A percentile compares a stretch with the other conserved stretches of the same genome.
Evolutionary conservation across 2,329 filamentous ascomycete genomes (phyloP).

Genomic region (Aspergillus proliferans): DNA sequence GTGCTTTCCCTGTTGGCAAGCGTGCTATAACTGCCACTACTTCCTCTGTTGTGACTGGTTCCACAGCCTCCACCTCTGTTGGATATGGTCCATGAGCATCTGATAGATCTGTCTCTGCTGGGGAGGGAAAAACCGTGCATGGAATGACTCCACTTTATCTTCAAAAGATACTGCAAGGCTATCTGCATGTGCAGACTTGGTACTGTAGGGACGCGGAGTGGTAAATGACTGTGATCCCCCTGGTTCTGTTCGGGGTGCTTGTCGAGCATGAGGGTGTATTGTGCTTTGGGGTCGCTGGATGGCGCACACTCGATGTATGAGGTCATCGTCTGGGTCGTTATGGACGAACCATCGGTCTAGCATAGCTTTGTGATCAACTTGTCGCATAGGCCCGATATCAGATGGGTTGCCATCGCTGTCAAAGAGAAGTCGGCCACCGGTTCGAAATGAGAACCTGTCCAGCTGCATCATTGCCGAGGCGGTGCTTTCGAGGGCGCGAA

Average conservation of each 20-base stretch:
- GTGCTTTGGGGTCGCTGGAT: conserved; percentile 5
- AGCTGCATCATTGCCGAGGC: conserved; percentile 17
- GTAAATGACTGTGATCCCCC: no score
- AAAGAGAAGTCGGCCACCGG: conserved; percentile 7
- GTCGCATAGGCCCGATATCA: conserved; percentile 1
- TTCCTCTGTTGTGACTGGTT: no score
- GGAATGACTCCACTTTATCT: no score
- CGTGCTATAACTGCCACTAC: no score
- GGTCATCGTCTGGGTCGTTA: conserved; percentile 8
- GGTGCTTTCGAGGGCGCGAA: conserved; percentile 11
- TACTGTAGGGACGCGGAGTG: no score
- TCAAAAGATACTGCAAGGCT: no score
- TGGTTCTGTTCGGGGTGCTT: not conserved
- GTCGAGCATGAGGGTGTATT: conserved; percentile 7
- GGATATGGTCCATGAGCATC: no score
- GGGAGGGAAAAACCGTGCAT: no score
- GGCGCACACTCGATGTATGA: conserved; percentile 8
- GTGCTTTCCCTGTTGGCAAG: no score
- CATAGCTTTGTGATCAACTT: conserved; percentile 8
- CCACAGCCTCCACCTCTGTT: no score
- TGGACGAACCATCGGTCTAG: conserved; percentile 8
- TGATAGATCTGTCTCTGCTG: no score
- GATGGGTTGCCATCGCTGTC: conserved; percentile 5
- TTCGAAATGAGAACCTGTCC: conserved; percentile 10
- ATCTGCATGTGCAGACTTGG: no score